Base-by-base conservation (phyloP, 2,329 filamentous ascomycete species). In the Orbilia blumenaviensis region DNA sequence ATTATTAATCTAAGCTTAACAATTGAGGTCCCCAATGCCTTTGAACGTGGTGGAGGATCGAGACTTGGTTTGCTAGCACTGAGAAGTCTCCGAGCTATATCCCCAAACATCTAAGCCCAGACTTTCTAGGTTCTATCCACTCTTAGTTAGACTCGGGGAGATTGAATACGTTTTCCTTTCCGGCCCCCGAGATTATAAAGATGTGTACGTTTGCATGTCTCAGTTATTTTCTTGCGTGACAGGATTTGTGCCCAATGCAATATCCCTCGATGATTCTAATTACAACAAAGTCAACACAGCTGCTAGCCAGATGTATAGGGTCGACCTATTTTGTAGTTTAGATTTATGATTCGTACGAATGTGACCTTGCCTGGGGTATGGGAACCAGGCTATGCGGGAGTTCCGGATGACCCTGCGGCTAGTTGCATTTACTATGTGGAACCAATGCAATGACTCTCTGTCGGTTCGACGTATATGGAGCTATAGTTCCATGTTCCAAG, bases 31-130 rank as follows among this genome's bases (percentile, higher is more conserved):
- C 12, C 6, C 9, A 50, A 29, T 27, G 10, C 46, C 29, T 16
- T 52, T 12, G 41, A 18, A 44, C 5, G 5, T 23, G 0, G 12
- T n/a, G n/a, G n/a, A n/a, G n/a, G n/a, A n/a, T n/a, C n/a, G n/a
- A n/a, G n/a, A n/a, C n/a, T n/a, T n/a, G n/a, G n/a, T n/a, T n/a
- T n/a, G n/a, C n/a, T n/a, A n/a, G n/a, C n/a, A n/a, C n/a, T n/a
- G n/a, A n/a, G 38, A 56, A 56, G 32, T 38, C 52, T 38, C 52
- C 32, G 52, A 56, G 32, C 23, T 56, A 56, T 56, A 56, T 34
- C 48, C 10, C 48, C 8, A 6, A 2, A 7, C 10, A 32, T 32
- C 14, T 3, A 44, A 44, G 2, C 1, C 5, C 12, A 27, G n/a
- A n/a, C 9, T 48, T 27, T 14, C 8, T 25, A 29, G 14, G 46